Evolutionary conservation across 202 grass and related monocot genomes (phyloP).

Genomic region (Panicum virgatum): DNA sequence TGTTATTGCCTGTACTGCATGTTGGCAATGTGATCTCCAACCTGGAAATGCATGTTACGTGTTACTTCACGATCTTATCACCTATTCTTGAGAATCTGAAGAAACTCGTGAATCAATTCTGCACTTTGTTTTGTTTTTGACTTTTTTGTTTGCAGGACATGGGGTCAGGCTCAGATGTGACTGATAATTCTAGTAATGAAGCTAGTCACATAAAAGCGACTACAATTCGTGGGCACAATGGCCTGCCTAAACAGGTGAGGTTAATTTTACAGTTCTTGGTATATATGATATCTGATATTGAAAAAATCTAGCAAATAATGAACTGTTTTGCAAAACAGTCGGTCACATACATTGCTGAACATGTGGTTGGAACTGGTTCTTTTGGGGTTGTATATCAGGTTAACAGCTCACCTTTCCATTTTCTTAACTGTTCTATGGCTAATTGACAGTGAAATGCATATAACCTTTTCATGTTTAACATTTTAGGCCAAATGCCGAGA

Average conservation of each 20-base stretch:
- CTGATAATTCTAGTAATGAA: slow-evolving; percentile 59
- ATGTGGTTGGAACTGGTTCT: slow-evolving; percentile 97
- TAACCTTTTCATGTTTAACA: slow-evolving; percentile 28
- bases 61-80: background rate
- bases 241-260: slow-evolving; percentile 77
- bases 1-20: background rate
- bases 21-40: background rate
- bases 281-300: background rate
- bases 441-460: slow-evolving; percentile 1
- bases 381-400: slow-evolving; percentile 99
- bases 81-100: background rate
- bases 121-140: slow-evolving; percentile 13
- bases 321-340: slow-evolving; percentile 53
- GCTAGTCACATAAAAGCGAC: slow-evolving; percentile 71
- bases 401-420: slow-evolving; percentile 20
- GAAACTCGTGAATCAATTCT: background rate
- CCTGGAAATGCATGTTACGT: slow-evolving; percentile 16
- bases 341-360: slow-evolving; percentile 85
- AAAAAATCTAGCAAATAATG: slow-evolving; percentile 18
- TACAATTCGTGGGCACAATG: slow-evolving; percentile 61
- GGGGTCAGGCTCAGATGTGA: slow-evolving; percentile 55
- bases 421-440: background rate
- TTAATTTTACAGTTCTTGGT: slow-evolving; percentile 4
- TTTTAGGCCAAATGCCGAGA: slow-evolving; percentile 95
- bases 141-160: slow-evolving; percentile 56